These are phyloP conservation scores for Pseudopyrenochaeta lycopersici DNA, from an alignment of 2,329 filamentous ascomycete genomes.

Conservation along the genomic window DNA sequence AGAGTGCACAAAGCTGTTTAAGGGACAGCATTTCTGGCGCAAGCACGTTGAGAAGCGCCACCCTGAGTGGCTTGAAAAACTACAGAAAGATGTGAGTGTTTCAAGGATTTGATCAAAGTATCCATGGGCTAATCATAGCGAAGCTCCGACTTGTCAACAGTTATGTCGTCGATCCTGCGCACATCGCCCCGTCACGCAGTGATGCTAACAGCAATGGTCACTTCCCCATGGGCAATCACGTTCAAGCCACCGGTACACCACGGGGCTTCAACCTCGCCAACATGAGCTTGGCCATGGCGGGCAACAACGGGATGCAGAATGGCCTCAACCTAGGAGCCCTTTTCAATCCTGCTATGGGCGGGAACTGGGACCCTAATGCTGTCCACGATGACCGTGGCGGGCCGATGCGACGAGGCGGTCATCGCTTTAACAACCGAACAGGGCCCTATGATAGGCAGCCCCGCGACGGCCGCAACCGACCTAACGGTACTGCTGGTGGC, in stretches of 20 bases:
- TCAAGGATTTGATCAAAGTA: not conserved
- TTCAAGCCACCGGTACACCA: slow-evolving; percentile 78
- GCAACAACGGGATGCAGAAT: slow-evolving; percentile 58
- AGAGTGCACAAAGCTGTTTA: slow-evolving; percentile 96
- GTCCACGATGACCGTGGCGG: slow-evolving; percentile 51
- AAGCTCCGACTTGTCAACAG: slow-evolving; percentile 90
- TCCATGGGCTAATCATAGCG: slow-evolving; percentile 9
- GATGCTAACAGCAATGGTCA: slow-evolving; percentile 96
- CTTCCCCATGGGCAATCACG: slow-evolving; percentile 83
- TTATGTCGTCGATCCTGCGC: slow-evolving; percentile 92
- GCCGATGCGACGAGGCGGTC: slow-evolving; percentile 53
- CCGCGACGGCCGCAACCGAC: slow-evolving; percentile 56
- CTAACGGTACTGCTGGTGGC: slow-evolving; percentile 54
- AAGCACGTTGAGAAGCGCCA: slow-evolving; percentile 99
- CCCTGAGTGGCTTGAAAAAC: slow-evolving; percentile 80
- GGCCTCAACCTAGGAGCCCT: slow-evolving; percentile 50
- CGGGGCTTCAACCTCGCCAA: slow-evolving; percentile 89
- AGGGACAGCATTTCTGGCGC: slow-evolving; percentile 95
- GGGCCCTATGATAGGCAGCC: slow-evolving; percentile 53
- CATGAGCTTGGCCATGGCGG: slow-evolving; percentile 69
- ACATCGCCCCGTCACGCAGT: slow-evolving; percentile 91
- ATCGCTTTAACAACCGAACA: slow-evolving; percentile 50
- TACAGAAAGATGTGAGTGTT: slow-evolving; percentile 81
- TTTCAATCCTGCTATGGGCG: slow-evolving; percentile 58
- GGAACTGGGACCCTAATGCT: slow-evolving; percentile 66